Base-by-base conservation (phyloP, 1,139 yeast genomes). In the Magnusiomyces suaveolens region DNA sequence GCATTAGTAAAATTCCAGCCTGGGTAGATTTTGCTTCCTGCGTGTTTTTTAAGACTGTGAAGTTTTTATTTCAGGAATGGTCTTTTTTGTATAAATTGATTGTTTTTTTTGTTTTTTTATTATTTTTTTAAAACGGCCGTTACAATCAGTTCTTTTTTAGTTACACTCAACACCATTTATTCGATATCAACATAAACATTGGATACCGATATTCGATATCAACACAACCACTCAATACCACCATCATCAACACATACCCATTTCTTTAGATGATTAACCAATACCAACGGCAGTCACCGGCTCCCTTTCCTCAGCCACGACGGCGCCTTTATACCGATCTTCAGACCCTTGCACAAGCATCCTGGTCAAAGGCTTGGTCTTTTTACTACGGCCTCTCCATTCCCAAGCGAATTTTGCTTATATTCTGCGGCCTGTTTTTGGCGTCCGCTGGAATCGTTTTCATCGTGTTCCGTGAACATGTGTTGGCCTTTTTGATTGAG, bases 391-490 rank as follows among this genome's bases (percentile, higher is more conserved):
- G 41, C 20, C 55, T 59, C n/a, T 24, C 56, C 24, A 38, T 54
- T 32, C 41, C 53, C 24, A 55, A 61, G 38, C 52, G 54, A 43
- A 41, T 51, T 1, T 46, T 56, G 25, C 53, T 59, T 39, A 47
- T 52, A 1, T 51, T 52, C 3, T 48, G 44, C 3, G 41, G 18
- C 16, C 16, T 36, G 18, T 36, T 16, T 36, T 10, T 36, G 36
- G 36, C 1, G 50, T 52, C n/a, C 16, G 66, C 64, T 1, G 53
- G 59, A 8, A 46, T 62, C 32, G 65, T 61, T 16, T 65, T 73
- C 46, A 53, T 81, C 26, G 66, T 80, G 1, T 81, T 77, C 70
- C 84, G 81, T 64, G 69, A 73, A 18, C 65, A 64, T 32, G 65
- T 83, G 46, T 69, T 83, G 44, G 68, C 70, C 14, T 61, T 71